phyloP scores from a whole-genome alignment of 2,329 filamentous ascomycete genomes.

The Colletotrichum abscissum region DNA sequence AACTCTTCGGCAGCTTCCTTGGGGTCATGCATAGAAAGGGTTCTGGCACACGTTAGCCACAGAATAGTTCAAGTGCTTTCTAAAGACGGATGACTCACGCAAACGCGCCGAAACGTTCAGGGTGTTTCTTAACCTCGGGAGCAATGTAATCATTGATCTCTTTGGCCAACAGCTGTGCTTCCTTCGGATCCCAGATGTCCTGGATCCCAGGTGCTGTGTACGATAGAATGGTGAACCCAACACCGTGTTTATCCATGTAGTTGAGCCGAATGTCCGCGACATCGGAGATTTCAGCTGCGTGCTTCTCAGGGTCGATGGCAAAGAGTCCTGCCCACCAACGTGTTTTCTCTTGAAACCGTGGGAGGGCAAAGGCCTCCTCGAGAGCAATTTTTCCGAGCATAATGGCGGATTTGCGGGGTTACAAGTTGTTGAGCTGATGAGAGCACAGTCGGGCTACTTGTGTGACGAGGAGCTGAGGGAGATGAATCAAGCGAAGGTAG shows the following conservation, averaged over 20 bases:
- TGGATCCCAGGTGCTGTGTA: conserved; percentile 61
- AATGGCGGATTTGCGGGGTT: neutral
- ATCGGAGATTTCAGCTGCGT: conserved; percentile 56
- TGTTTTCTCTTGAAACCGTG: conserved; percentile 35
- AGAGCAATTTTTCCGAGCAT: conserved; percentile 72
- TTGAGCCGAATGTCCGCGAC: conserved; percentile 43
- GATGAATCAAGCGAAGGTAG: too few relatives aligned
- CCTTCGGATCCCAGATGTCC: conserved; percentile 53
- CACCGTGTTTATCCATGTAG: conserved; percentile 54
- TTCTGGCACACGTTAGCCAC: neutral
- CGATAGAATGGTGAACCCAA: conserved; percentile 60
- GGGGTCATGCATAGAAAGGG: neutral
- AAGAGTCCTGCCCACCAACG: conserved; percentile 42
- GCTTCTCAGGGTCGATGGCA: conserved; percentile 2
- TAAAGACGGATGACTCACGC: conserved; percentile 45
- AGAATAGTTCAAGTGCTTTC: neutral
- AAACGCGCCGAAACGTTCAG: conserved; percentile 57
- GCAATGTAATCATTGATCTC: conserved; percentile 44
- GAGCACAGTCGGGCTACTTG: neutral
- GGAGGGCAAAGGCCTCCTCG: conserved; percentile 70
- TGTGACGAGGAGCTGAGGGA: too few relatives aligned
- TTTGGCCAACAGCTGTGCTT: conserved; percentile 52
- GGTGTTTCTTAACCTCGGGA: conserved; percentile 38
- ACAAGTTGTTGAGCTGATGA: neutral
- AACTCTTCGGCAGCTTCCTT: conserved; percentile 51